Evolutionary conservation across 768 basidiomycete genomes (phyloP).

Genomic region (Neoboletus subvelutipes): DNA sequence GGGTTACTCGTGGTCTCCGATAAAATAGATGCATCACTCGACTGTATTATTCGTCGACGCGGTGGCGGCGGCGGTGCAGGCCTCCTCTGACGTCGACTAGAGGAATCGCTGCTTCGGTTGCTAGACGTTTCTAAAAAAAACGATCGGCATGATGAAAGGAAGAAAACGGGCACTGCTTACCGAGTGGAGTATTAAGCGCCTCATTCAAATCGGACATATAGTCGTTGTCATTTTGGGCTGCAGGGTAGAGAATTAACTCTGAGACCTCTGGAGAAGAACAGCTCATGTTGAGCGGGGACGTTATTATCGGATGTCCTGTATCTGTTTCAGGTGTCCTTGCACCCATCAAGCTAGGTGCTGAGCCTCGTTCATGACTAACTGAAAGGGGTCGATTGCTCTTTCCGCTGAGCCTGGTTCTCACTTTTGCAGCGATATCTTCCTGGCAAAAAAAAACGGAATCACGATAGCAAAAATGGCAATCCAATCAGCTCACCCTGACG

Average conservation of each 20-base stretch:
- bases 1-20: too few relatives aligned
- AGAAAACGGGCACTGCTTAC: neutral
- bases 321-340: neutral
- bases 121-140: neutral
- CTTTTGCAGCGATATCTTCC: slow-evolving; percentile 1
- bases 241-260: neutral
- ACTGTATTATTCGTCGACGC: too few relatives aligned
- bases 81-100: neutral
- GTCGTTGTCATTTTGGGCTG: neutral
- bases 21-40: too few relatives aligned
- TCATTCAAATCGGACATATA: neutral
- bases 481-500: slow-evolving; percentile 2
- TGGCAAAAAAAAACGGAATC: neutral
- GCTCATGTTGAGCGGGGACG: neutral
- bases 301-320: neutral
- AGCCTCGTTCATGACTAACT: neutral
- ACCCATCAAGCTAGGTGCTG: neutral
- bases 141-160: neutral
- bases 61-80: neutral
- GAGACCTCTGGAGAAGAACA: neutral
- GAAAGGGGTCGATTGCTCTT: neutral
- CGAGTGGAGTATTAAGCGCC: neutral
- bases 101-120: neutral
- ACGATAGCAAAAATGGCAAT: neutral
- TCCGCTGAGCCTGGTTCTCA: slow-evolving; percentile 2